Percentiles rank a stretch among this genome's conserved stretches.
Conservation (phyloP, 192 early-diverging fungal genomes). For the Coemansia aciculifera region DNA sequence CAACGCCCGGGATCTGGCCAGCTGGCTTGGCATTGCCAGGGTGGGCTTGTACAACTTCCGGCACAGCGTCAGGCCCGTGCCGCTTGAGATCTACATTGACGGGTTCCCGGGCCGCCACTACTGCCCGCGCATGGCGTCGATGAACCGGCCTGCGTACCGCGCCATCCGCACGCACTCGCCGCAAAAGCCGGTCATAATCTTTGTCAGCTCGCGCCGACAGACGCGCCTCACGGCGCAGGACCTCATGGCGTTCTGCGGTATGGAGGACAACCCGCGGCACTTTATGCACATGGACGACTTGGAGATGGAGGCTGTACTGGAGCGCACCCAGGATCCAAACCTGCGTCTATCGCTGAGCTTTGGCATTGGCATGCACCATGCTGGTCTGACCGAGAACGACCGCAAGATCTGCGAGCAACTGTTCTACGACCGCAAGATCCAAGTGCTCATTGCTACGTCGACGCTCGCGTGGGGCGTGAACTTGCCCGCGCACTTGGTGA, state of each 20-base stretch:
- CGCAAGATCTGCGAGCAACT: constrained; percentile 88
- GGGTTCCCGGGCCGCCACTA: constrained; percentile 96
- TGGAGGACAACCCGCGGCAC: constrained; percentile 88
- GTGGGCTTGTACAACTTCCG: constrained; percentile 95
- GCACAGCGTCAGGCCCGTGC: constrained; percentile 95
- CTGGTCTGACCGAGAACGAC: constrained; percentile 87
- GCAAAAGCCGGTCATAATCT: constrained; percentile 91
- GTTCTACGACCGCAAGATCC: constrained; percentile 93
- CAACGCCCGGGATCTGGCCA: constrained; percentile 92
- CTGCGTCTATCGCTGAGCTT: constrained; percentile 81
- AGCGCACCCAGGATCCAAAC: constrained; percentile 75
- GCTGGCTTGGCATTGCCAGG: constrained; percentile 91
- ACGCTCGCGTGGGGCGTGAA: constrained; percentile 99
- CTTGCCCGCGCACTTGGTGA: constrained; percentile 94
- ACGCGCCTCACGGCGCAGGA: constrained; percentile 96
- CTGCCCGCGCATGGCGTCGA: constrained; percentile 96
- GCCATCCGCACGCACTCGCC: constrained; percentile 96
- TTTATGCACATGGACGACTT: constrained; percentile 85
- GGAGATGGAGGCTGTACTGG: constrained; percentile 70
- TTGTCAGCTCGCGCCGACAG: constrained; percentile 97
- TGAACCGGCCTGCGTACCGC: constrained; percentile 96
- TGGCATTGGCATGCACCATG: constrained; percentile 98
- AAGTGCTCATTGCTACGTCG: constrained; percentile 92
- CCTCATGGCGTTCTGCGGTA: constrained; percentile 87
- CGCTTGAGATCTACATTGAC: constrained; percentile 96